phyloP scores from a whole-genome alignment of 208 protist genomes.

The Trypanosoma rangeli region DNA sequence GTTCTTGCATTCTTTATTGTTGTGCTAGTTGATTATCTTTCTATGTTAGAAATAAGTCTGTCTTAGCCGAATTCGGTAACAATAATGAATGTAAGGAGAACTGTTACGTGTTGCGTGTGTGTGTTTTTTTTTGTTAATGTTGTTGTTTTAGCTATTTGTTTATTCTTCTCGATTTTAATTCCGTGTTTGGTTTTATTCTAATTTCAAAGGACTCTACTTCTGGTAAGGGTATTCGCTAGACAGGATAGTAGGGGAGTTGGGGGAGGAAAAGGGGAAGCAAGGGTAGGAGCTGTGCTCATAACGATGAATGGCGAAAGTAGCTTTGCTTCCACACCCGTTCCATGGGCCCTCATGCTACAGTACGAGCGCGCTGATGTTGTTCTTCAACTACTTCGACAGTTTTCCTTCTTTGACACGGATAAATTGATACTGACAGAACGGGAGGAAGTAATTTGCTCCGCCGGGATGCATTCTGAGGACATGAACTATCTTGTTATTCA shows the following conservation, averaged over 20 bases:
- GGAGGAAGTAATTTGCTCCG: conserved; percentile 41
- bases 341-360: conserved; percentile 61
- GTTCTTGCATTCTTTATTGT: conserved; percentile 11
- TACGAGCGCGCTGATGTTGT: conserved; percentile 74
- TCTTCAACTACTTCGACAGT: conserved; percentile 42
- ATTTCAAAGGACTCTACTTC: background rate
- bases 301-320: conserved; percentile 20
- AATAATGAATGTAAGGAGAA: background rate
- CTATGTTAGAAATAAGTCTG: background rate
- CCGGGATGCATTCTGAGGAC: conserved; percentile 4
- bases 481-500: conserved; percentile 52
- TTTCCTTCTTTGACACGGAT: conserved; percentile 59
- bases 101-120: background rate
- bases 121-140: background rate
- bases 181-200: background rate
- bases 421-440: conserved; percentile 47
- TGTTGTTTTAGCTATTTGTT: background rate
- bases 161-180: background rate
- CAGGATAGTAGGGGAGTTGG: background rate
- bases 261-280: background rate
- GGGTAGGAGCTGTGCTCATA: conserved; percentile 1
- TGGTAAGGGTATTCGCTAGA: background rate
- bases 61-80: background rate
- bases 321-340: conserved; percentile 20
- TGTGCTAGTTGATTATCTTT: background rate